Evolutionary conservation across 345 rosid species (phyloP).

Genomic region (Aquilaria sinensis): DNA sequence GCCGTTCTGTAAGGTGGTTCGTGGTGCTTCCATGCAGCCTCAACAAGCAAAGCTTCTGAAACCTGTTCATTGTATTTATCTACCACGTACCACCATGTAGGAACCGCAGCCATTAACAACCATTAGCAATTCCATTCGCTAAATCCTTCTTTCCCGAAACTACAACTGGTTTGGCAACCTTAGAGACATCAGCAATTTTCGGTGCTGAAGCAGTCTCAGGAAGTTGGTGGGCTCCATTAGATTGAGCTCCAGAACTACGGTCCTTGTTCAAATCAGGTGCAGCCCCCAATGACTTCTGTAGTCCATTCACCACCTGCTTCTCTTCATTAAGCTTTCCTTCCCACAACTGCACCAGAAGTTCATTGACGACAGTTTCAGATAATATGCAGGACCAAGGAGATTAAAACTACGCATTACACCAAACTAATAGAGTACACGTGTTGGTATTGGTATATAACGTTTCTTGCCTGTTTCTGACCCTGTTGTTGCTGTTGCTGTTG

Average conservation of each 20-base stretch:
- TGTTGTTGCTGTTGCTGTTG: slow-evolving; percentile 65
- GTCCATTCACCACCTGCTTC: slow-evolving; percentile 19
- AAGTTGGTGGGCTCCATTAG: slow-evolving; percentile 22
- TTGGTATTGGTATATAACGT: neutral
- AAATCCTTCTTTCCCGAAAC: slow-evolving; percentile 17
- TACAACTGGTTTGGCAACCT: slow-evolving; percentile 18
- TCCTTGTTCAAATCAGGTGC: slow-evolving; percentile 25
- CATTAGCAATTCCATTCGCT: slow-evolving; percentile 26
- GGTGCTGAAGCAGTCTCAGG: slow-evolving; percentile 30
- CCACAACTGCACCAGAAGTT: slow-evolving; percentile 23
- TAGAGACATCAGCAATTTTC: slow-evolving; percentile 15
- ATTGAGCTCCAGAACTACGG: slow-evolving; percentile 17
- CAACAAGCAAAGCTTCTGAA: slow-evolving; percentile 10
- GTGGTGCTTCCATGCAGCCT: slow-evolving; percentile 1
- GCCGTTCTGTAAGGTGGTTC: slow-evolving; percentile 1
- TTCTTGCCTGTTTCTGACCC: slow-evolving; percentile 37
- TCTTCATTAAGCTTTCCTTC: slow-evolving; percentile 36
- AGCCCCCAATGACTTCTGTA: slow-evolving; percentile 15
- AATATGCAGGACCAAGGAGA: neutral
- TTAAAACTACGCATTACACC: neutral
- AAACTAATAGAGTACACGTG: neutral
- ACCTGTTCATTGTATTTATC: slow-evolving; percentile 1
- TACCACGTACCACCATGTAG: slow-evolving; percentile 14
- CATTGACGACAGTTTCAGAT: neutral
- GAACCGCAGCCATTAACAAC: slow-evolving; percentile 27